phyloP scores from a whole-genome alignment of 352 stramenopile species.

The Halophytophthora batemanensis region DNA sequence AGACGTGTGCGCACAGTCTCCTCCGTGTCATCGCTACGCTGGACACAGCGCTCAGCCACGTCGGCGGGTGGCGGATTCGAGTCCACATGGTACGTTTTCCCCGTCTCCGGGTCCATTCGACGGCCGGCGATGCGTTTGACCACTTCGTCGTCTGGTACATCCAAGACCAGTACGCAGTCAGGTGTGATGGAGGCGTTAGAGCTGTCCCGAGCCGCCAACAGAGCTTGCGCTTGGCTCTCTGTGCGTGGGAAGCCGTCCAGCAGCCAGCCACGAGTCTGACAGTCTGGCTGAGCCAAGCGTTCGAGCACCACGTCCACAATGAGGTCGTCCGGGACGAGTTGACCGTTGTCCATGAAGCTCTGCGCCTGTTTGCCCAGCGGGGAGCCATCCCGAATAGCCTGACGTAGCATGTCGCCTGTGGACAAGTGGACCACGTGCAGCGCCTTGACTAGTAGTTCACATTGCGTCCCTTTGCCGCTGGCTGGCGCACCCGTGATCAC shows the following conservation, averaged over 20 bases:
- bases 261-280: conserved; percentile 83
- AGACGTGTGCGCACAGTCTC: conserved; percentile 88
- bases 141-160: conserved; percentile 94
- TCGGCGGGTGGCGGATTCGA: conserved; percentile 91
- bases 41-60: conserved; percentile 66
- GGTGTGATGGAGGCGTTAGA: conserved; percentile 91
- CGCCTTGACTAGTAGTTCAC: conserved; percentile 82
- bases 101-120: conserved; percentile 92
- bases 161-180: conserved; percentile 91
- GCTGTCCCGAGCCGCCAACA: conserved; percentile 79
- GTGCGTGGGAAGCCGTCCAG: conserved; percentile 94
- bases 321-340: conserved; percentile 90
- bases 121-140: conserved; percentile 95
- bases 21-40: conserved; percentile 92
- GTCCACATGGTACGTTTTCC: conserved; percentile 96
- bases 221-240: conserved; percentile 75
- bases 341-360: conserved; percentile 86
- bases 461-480: conserved; percentile 94
- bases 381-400: conserved; percentile 66
- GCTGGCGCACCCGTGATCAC: conserved; percentile 91
- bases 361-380: conserved; percentile 73
- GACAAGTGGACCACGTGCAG: conserved; percentile 91
- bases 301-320: conserved; percentile 87
- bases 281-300: conserved; percentile 80
- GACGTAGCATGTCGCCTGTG: conserved; percentile 91